Conservation (phyloP, 2,329 filamentous ascomycete genomes). For the Aspergillus calidoustus region DNA sequence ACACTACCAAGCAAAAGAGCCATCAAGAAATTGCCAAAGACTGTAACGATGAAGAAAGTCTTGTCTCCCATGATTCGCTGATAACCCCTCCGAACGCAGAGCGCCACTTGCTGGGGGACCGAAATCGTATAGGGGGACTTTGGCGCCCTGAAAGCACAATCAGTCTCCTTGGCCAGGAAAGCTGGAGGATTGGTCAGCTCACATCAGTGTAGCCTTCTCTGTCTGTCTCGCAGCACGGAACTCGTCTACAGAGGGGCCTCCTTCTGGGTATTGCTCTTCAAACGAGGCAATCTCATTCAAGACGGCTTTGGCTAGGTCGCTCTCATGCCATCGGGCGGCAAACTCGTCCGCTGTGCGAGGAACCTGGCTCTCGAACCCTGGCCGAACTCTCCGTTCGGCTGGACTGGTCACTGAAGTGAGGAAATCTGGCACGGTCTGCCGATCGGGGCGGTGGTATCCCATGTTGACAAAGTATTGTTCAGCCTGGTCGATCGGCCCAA, state of each 20-base stretch:
- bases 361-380: constrained; percentile 37
- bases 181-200: neutral
- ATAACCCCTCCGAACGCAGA: constrained; percentile 80
- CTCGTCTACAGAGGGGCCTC: constrained; percentile 24
- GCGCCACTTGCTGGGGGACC: constrained; percentile 70
- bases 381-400: constrained; percentile 16
- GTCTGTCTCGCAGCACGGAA: constrained; percentile 11
- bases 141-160: constrained; percentile 46
- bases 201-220: constrained; percentile 11
- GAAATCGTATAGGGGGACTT: constrained; percentile 82
- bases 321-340: constrained; percentile 58
- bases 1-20: constrained; percentile 73
- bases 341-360: constrained; percentile 71
- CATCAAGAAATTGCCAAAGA: constrained; percentile 69
- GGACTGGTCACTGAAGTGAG: constrained; percentile 39
- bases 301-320: constrained; percentile 24
- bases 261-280: constrained; percentile 1
- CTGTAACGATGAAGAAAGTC: constrained; percentile 67
- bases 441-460: constrained; percentile 2
- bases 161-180: constrained; percentile 31
- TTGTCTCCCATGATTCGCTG: constrained; percentile 74
- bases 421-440: constrained; percentile 5
- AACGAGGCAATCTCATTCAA: constrained; percentile 11
- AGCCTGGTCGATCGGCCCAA: neutral
- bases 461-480: constrained; percentile 8